Conservation (phyloP, 805 yeast genomes). For the Candida vaughaniae region DNA sequence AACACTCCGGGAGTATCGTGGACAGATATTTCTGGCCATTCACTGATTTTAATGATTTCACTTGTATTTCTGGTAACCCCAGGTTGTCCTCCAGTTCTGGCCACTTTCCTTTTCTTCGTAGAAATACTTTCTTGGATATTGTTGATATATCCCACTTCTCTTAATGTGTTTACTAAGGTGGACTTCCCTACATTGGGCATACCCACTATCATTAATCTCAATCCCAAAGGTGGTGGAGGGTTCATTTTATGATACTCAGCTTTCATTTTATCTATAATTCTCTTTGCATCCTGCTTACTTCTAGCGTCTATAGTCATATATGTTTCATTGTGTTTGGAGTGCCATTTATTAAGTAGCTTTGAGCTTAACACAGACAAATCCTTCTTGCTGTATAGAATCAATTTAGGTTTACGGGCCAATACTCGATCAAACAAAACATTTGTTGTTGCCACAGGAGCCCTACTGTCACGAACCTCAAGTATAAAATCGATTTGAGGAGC, state of each 20-base stretch:
- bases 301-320: constrained; percentile 59
- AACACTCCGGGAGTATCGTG: constrained; percentile 95
- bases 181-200: constrained; percentile 99
- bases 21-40: constrained; percentile 62
- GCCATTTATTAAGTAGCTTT: constrained; percentile 33
- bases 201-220: constrained; percentile 75
- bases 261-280: constrained; percentile 50
- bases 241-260: constrained; percentile 43
- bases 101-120: constrained; percentile 57
- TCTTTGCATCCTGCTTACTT: constrained; percentile 46
- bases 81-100: constrained; percentile 81
- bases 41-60: constrained; percentile 64
- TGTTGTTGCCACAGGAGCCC: constrained; percentile 85
- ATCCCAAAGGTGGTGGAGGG: constrained; percentile 83
- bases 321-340: constrained; percentile 25
- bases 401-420: constrained; percentile 50
- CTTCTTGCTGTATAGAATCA: constrained; percentile 75
- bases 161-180: constrained; percentile 72
- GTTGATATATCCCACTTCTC: constrained; percentile 42
- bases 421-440: constrained; percentile 76
- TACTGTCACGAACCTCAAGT: constrained; percentile 80
- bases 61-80: constrained; percentile 85
- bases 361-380: constrained; percentile 56
- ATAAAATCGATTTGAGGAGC: constrained; percentile 81
- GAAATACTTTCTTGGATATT: constrained; percentile 24